Evolutionary conservation across 2,329 filamentous ascomycete species (phyloP), one percentile per base, ranked within the genome.

Genomic region (Verticillium longisporum): DNA sequence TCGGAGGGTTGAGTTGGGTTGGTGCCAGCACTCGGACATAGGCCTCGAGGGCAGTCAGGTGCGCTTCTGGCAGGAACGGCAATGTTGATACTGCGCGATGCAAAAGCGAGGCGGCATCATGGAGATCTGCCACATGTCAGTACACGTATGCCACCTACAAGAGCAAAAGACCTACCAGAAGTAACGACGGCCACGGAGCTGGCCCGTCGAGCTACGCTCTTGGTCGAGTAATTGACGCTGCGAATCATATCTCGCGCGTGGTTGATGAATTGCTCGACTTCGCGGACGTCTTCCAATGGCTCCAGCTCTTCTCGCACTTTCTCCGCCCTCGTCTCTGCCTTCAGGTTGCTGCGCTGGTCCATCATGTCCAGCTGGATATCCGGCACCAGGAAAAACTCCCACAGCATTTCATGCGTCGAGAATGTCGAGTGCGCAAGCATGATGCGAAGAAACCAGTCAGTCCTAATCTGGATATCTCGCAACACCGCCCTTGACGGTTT

Each of bases 351-450:
- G 57, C 95, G 86, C 72, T 96, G 89, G 59, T 91, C 89, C 82
- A 98, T 94, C 85, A 93, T 92, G 21, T 92, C 87, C 0, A 91
- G 84, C 71, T 97, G 91, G 57, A 99, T 86, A 67, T 99, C 95
- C 1, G 95, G 95, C 13, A 99, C 93, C 0, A 99, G 83, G 75
- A 99, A 97, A 76, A 99, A 99, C 69, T 99, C 95, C 96, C 95
- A 99, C 2, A 99, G 83, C 83, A 98, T 92, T 77, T 99, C 95
- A 70, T 99, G 96, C 0, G 91, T 97, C 0, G 92, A 85, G 71
- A 99, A 97, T 0, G 95, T 98, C 3, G 94, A 90, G 70, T 99
- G 95, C 9, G 85, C 82, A 32, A 99, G 82, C 65, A 99, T 83
- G 18, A 92, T 91, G 66, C 91, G 91, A 67, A 99, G 78, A 68